A percentile compares a stretch with the other conserved stretches of the same genome.
phyloP scores from a whole-genome alignment of 2,329 filamentous ascomycete species.

The Penicillium freii region DNA sequence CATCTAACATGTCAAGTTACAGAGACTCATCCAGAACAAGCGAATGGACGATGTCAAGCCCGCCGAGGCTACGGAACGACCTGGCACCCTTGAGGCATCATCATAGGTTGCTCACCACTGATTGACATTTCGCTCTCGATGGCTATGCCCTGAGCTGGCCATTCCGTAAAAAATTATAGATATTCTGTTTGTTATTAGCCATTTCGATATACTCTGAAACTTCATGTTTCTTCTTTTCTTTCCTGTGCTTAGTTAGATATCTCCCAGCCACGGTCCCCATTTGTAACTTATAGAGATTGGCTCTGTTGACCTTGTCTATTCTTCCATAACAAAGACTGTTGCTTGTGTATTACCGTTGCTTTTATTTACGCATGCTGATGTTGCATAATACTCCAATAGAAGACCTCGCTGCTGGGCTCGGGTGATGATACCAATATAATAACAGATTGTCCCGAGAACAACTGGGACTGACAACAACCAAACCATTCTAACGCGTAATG shows the following conservation, averaged over 20 bases:
- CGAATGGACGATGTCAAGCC: slow-evolving; percentile 41
- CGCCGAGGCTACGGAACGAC: slow-evolving; percentile 42
- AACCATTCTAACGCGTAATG: neutral
- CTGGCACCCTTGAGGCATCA: slow-evolving; percentile 40
- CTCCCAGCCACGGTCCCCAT: neutral
- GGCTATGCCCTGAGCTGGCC: slow-evolving; percentile 5
- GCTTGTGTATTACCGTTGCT: neutral
- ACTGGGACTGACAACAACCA: neutral
- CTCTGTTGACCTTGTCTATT: neutral
- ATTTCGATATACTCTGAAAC: slow-evolving; percentile 15
- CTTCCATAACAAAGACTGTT: neutral
- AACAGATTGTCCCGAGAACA: neutral
- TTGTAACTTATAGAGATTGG: neutral
- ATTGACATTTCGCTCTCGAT: neutral
- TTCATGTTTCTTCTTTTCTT: neutral
- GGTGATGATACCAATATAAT: neutral
- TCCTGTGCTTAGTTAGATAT: slow-evolving; percentile 8
- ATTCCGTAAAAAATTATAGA: slow-evolving; percentile 20
- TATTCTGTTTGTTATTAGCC: slow-evolving; percentile 21
- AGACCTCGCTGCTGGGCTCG: neutral
- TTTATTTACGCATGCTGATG: neutral
- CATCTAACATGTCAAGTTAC: slow-evolving; percentile 15
- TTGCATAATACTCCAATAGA: too few species aligned
- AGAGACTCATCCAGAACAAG: slow-evolving; percentile 47
- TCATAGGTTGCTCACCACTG: slow-evolving; percentile 13